These are phyloP conservation scores for Salvia splendens DNA, from an alignment of 257 asterid genomes.

Conservation along the genomic window DNA sequence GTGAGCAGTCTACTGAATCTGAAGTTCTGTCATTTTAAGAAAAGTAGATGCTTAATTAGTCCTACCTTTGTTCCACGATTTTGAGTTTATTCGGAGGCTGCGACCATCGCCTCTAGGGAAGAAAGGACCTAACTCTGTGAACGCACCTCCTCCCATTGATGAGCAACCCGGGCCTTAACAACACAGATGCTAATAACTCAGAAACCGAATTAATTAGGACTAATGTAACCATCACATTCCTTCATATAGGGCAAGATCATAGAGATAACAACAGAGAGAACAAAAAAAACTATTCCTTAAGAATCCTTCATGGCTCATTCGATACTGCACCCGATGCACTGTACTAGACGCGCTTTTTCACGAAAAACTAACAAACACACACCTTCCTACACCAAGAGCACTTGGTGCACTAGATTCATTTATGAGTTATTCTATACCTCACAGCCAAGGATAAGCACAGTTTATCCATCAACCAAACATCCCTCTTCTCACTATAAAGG, in stretches of 20 bases:
- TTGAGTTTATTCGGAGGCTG: constrained; percentile 65
- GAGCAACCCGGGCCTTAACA: constrained; percentile 94
- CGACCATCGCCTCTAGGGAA: constrained; percentile 85
- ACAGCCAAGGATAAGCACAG: constrained; percentile 6
- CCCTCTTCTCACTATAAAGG: too few species aligned
- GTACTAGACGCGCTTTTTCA: neutral
- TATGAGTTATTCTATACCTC: neutral
- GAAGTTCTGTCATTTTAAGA: neutral
- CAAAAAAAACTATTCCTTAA: neutral
- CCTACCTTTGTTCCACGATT: constrained; percentile 92
- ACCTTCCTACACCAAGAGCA: neutral
- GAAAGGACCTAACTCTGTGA: constrained; percentile 94
- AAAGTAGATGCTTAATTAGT: too few species aligned
- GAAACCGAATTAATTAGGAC: constrained; percentile 8
- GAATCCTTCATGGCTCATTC: neutral
- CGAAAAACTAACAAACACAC: neutral
- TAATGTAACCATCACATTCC: constrained; percentile 10
- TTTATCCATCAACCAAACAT: neutral
- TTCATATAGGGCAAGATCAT: neutral
- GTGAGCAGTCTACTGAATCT: too few species aligned
- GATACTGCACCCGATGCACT: neutral
- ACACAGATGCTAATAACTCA: constrained; percentile 14
- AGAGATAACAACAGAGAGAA: neutral
- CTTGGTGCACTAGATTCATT: constrained; percentile 1
- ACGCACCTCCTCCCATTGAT: constrained; percentile 96